A percentile compares a stretch with the other conserved stretches of the same genome.
Evolutionary conservation across 2,329 filamentous ascomycete species (phyloP).

Genomic region (Corniculantispora saksenae): DNA sequence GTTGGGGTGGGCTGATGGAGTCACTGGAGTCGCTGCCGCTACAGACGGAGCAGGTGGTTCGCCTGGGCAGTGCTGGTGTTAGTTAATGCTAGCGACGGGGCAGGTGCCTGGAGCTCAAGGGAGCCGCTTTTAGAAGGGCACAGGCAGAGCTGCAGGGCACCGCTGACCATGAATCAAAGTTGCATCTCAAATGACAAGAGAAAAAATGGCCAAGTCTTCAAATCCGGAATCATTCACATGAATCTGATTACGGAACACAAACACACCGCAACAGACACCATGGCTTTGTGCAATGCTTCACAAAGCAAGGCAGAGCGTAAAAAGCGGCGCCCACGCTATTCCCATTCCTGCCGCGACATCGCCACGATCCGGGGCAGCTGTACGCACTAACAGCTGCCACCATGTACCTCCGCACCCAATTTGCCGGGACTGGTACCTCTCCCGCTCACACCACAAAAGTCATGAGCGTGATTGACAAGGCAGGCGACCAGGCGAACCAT

Average conservation of each 20-base stretch:
- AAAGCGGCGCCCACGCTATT: conserved; percentile 15
- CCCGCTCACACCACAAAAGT: background rate
- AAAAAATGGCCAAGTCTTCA: background rate
- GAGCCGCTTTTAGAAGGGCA: conserved; percentile 1
- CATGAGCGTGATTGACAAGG: conserved; percentile 19
- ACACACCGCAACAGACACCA: background rate
- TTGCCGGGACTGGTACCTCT: background rate
- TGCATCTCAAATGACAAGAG: background rate
- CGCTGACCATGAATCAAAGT: background rate
- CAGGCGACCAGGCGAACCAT: conserved; percentile 19
- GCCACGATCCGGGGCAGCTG: conserved; percentile 9
- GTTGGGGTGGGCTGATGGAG: conserved; percentile 19
- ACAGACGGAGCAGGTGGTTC: conserved; percentile 7
- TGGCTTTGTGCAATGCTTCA: background rate
- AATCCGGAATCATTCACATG: background rate
- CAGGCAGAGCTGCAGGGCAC: background rate
- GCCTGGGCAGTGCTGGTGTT: background rate
- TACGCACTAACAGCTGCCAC: background rate
- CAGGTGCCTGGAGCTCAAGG: background rate
- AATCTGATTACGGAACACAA: background rate
- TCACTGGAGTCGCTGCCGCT: conserved; percentile 14
- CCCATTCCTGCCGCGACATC: background rate
- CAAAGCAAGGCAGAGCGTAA: background rate
- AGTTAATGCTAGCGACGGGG: background rate
- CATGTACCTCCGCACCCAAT: background rate